A percentile compares a stretch with the other conserved stretches of the same genome.
phyloP scores from a whole-genome alignment of 176 grass and related monocot species.

The Triticum dicoccoides region DNA sequence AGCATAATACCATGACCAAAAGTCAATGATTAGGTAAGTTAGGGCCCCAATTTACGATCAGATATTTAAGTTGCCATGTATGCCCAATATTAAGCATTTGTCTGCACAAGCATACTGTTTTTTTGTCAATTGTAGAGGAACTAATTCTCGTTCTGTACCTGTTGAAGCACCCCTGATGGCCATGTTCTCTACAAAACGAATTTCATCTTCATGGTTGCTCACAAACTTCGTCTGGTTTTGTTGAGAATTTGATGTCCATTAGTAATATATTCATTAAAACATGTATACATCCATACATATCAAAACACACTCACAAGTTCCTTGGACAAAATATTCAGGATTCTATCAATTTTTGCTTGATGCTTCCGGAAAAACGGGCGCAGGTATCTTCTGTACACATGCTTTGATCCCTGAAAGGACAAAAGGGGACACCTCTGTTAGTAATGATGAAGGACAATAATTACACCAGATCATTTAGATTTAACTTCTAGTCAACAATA shows the following conservation, averaged over 20 bases:
- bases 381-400: conserved; percentile 75
- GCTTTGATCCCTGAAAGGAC: conserved; percentile 79
- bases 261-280: conserved; percentile 27
- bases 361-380: conserved; percentile 73
- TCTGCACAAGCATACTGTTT: neutral
- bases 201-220: conserved; percentile 79
- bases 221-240: conserved; percentile 75
- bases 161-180: conserved; percentile 60
- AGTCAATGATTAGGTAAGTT: neutral
- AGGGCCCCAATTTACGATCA: neutral
- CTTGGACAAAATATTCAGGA: conserved; percentile 62
- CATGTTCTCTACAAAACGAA: conserved; percentile 62
- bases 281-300: neutral
- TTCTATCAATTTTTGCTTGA: conserved; percentile 83
- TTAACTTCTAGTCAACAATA: neutral
- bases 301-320: conserved; percentile 69
- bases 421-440: conserved; percentile 18
- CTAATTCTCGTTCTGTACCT: conserved; percentile 46
- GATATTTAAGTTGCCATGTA: neutral
- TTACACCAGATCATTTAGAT: neutral
- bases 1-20: no score
- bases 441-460: neutral
- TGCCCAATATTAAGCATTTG: neutral
- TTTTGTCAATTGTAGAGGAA: neutral
- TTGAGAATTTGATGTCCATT: conserved; percentile 13